Base-by-base conservation (phyloP, 495 filamentous ascomycete genomes). In the Penicillium chermesinum region DNA sequence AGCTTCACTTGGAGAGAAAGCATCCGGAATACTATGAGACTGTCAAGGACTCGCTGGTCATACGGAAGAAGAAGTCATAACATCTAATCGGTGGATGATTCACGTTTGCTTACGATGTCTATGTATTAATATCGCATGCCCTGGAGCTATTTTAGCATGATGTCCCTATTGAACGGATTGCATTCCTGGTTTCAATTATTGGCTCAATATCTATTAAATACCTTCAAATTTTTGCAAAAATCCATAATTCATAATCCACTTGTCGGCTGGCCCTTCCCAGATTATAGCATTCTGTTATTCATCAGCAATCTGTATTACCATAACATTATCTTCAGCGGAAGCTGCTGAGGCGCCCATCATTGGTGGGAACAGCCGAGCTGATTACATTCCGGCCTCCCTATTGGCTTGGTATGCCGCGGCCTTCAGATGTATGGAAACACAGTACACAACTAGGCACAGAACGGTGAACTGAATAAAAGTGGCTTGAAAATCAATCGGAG, bases 1-100 rank as follows among this genome's bases (percentile, higher is more conserved):
- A 66, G 41, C 54, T 61, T 15, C 70, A 73, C 51, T 44, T 73
- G 48, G 61, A 64, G 33, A 52, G 55, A 2, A 53, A 62, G 34
- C 69, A 72, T 53, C 63, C 61, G 5, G 15, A n/a, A 17, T 37
- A 37, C 14, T n/a, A 37, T 37, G 25, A 30, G 25, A 30, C 25
- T 30, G 25, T 30, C 5, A 30, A 30, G 25, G 25, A 30, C 25
- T 30, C 25, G 4, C 10, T 30, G 10, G 25, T 30, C 5, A 30
- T 30, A 30, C 25, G 25, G 25, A 30, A 30, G 4, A 4, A 10
- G 25, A 30, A 30, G 25, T n/a, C n/a, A n/a, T n/a, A 30, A 30
- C 4, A 30, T 5, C 4, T 30, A 30, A 10, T 30, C 25, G 25
- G 5, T 30, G 25, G 10, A 5, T 30, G 4, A 30, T 30, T 5